phyloP scores from a whole-genome alignment of 495 filamentous ascomycete genomes.

The Hypoxylon fragiforme region DNA sequence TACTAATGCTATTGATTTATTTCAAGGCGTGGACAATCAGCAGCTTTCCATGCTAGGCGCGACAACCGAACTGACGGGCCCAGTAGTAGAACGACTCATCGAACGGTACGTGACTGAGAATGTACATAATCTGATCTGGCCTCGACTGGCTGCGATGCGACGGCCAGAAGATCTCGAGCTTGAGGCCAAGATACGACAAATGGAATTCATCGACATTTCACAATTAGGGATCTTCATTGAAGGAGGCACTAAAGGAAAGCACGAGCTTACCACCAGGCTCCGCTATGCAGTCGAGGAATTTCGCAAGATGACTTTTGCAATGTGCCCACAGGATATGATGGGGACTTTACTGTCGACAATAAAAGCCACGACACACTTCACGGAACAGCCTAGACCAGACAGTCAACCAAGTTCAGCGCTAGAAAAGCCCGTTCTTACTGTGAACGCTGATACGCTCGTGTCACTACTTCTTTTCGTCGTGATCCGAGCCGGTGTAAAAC shows the following conservation, averaged over 20 bases:
- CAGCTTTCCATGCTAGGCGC: conserved; percentile 89
- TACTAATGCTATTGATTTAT: conserved; percentile 90
- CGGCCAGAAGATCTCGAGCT: conserved; percentile 86
- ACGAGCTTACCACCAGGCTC: conserved; percentile 71
- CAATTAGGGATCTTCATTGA: conserved; percentile 88
- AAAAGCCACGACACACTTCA: conserved; percentile 73
- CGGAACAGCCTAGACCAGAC: conserved; percentile 39
- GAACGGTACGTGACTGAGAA: conserved; percentile 95
- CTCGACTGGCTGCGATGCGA: conserved; percentile 75
- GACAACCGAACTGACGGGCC: conserved; percentile 91
- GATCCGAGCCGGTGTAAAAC: conserved; percentile 85
- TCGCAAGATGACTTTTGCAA: conserved; percentile 79
- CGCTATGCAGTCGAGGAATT: conserved; percentile 84
- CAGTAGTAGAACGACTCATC: conserved; percentile 87
- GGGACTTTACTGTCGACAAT: conserved; percentile 84
- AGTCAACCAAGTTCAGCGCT: conserved; percentile 24
- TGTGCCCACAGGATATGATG: conserved; percentile 93
- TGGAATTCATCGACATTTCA: conserved; percentile 90
- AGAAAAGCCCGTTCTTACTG: conserved; percentile 65
- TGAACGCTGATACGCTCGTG: conserved; percentile 95
- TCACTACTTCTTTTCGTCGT: conserved; percentile 90
- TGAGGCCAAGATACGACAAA: conserved; percentile 85
- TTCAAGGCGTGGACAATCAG: conserved; percentile 92
- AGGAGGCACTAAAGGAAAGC: conserved; percentile 69
- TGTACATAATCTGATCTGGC: conserved; percentile 82